A percentile compares a stretch with the other conserved stretches of the same genome.
phyloP scores from a whole-genome alignment of 2,329 filamentous ascomycete genomes.

The Curvularia eragrostidis region DNA sequence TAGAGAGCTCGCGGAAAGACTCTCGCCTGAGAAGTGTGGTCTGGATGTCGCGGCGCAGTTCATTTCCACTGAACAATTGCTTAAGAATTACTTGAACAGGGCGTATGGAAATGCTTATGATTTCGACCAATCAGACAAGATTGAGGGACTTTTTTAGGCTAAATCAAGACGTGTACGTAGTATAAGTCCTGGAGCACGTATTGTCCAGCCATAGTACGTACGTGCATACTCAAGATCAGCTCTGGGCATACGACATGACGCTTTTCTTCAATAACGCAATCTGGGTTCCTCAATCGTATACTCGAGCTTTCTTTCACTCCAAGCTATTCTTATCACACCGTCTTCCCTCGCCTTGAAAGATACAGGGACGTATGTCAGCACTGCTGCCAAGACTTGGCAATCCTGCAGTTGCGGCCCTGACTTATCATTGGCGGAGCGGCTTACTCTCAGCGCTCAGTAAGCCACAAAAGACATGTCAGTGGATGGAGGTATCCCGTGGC shows the following conservation, averaged over 20 bases:
- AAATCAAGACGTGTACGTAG: not conserved
- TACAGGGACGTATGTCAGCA: constrained; percentile 14
- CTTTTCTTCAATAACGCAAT: not conserved
- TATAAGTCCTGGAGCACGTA: not conserved
- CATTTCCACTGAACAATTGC: constrained; percentile 52
- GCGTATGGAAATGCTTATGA: constrained; percentile 69
- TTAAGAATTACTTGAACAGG: constrained; percentile 60
- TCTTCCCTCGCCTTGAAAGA: not conserved
- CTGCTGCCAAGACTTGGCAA: constrained; percentile 5
- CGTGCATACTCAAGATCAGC: not conserved
- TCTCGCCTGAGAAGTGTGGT: constrained; percentile 52
- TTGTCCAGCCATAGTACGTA: not conserved
- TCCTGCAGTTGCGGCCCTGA: not conserved
- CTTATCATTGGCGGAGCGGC: constrained; percentile 13
- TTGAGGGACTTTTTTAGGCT: constrained; percentile 34
- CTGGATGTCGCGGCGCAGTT: constrained; percentile 62
- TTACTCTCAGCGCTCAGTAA: constrained; percentile 27
- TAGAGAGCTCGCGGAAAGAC: constrained; percentile 56
- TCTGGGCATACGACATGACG: not conserved
- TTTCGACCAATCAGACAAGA: constrained; percentile 58
- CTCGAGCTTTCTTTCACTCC: not conserved
- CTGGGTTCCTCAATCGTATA: not conserved
- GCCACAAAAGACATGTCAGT: constrained; percentile 22
- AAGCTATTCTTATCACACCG: not conserved
- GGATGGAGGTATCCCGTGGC: constrained; percentile 11